These are phyloP conservation scores for Ceratobasidium sp. DNA, from an alignment of 1,284 basidiomycete species.

Conservation along the genomic window DNA sequence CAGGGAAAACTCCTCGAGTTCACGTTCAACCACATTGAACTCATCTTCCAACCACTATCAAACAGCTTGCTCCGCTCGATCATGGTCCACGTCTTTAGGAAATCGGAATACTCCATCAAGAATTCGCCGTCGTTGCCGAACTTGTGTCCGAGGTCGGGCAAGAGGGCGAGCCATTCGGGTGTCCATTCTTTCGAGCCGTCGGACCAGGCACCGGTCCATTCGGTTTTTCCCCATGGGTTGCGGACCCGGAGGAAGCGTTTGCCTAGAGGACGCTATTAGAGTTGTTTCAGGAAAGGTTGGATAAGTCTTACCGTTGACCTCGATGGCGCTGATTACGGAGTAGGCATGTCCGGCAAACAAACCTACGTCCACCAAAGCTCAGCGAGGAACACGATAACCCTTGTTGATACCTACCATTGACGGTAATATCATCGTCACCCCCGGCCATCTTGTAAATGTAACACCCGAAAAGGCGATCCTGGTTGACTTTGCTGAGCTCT, in stretches of 20 bases:
- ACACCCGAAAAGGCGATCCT: conserved; percentile 51
- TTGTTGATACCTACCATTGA: conserved; percentile 5
- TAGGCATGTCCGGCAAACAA: conserved; percentile 61
- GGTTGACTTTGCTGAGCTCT: conserved; percentile 48
- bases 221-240: conserved; percentile 64
- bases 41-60: conserved; percentile 65
- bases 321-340: conserved; percentile 65
- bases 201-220: conserved; percentile 68
- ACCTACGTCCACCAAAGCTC: background rate
- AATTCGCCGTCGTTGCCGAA: conserved; percentile 69
- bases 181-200: conserved; percentile 70
- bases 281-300: conserved; percentile 53
- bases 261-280: background rate
- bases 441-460: conserved; percentile 46
- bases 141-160: conserved; percentile 59
- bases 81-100: conserved; percentile 62
- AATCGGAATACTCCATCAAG: conserved; percentile 70
- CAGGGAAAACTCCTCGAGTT: conserved; percentile 57
- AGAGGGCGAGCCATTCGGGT: conserved; percentile 55
- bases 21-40: conserved; percentile 65
- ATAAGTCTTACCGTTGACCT: conserved; percentile 58
- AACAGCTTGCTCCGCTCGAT: conserved; percentile 65
- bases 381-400: background rate
- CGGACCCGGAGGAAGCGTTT: conserved; percentile 60
- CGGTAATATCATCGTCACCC: conserved; percentile 8